Percentiles rank a stretch among this genome's conserved stretches.
phyloP scores from a whole-genome alignment of 306 rosid species.

The Cicer cuneatum region DNA sequence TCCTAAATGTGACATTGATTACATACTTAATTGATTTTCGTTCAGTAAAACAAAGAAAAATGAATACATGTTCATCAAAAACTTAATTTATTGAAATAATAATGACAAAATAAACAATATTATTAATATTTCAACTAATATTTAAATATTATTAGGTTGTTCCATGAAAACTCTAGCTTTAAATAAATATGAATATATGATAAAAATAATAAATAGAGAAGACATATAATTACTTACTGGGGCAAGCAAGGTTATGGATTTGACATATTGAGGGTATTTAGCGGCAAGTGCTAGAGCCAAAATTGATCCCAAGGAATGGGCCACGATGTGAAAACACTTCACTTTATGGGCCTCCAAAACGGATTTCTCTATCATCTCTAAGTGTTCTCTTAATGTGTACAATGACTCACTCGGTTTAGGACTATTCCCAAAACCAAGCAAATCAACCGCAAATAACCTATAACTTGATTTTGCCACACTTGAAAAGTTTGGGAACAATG shows the following conservation, averaged over 20 bases:
- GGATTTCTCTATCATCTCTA: constrained; percentile 80
- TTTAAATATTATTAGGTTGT: too few relatives aligned
- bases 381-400: constrained; percentile 82
- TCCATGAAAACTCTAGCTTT: too few relatives aligned
- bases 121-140: too few relatives aligned
- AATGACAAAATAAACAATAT: too few relatives aligned
- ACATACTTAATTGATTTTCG: too few relatives aligned
- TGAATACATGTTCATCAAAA: too few relatives aligned
- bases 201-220: too few relatives aligned
- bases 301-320: constrained; percentile 94
- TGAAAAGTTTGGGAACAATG: constrained; percentile 83
- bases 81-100: too few relatives aligned
- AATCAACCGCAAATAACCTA: constrained; percentile 83
- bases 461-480: constrained; percentile 53
- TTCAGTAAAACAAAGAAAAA: too few relatives aligned
- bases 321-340: constrained; percentile 88
- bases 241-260: constrained; percentile 89
- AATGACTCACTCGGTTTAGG: constrained; percentile 87
- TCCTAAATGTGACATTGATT: too few relatives aligned
- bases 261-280: constrained; percentile 71
- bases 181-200: background rate
- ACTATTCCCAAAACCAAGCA: constrained; percentile 92
- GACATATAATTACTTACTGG: constrained; percentile 57
- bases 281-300: constrained; percentile 86
- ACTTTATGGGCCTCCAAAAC: constrained; percentile 77